phyloP scores from a whole-genome alignment of 352 stramenopile species.

The Phytophthora multivora region DNA sequence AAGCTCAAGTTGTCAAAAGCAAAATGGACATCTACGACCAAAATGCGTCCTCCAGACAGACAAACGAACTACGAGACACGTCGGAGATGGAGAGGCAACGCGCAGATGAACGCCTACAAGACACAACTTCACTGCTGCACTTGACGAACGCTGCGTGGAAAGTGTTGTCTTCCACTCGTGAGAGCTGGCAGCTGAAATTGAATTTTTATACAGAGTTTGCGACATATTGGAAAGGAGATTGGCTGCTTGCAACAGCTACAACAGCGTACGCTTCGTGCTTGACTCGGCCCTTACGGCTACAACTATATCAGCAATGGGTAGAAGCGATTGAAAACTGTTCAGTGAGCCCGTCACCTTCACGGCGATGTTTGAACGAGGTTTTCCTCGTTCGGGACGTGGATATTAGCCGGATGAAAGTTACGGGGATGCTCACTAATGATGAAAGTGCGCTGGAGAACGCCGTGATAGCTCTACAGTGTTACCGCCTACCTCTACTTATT shows the following conservation, averaged over 20 bases:
- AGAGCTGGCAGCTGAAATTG: slow-evolving; percentile 44
- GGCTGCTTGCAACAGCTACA: slow-evolving; percentile 62
- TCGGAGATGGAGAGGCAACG: slow-evolving; percentile 60
- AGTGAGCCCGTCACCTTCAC: slow-evolving; percentile 34
- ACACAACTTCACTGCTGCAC: slow-evolving; percentile 60
- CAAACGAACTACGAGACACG: slow-evolving; percentile 39
- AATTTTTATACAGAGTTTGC: slow-evolving; percentile 50
- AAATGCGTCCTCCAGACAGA: slow-evolving; percentile 36
- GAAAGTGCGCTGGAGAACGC: slow-evolving; percentile 46
- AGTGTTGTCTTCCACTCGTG: slow-evolving; percentile 46
- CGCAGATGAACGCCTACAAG: slow-evolving; percentile 52
- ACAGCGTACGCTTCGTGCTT: slow-evolving; percentile 53
- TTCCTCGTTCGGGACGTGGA: slow-evolving; percentile 42
- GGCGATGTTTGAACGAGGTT: slow-evolving; percentile 27
- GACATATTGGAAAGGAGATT: slow-evolving; percentile 54
- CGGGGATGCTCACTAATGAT: slow-evolving; percentile 46
- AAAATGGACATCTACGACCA: slow-evolving; percentile 50
- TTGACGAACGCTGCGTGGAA: slow-evolving; percentile 62
- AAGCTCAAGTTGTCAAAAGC: slow-evolving; percentile 35
- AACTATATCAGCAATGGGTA: slow-evolving; percentile 39
- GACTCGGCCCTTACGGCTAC: slow-evolving; percentile 30
- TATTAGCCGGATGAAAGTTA: slow-evolving; percentile 51
- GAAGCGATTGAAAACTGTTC: slow-evolving; percentile 34
- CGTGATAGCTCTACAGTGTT: slow-evolving; percentile 44
- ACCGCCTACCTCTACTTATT: slow-evolving; percentile 57